These are phyloP conservation scores for Talaromyces sp. DNA, from an alignment of 2,329 filamentous ascomycete species.

Conservation along the genomic window DNA sequence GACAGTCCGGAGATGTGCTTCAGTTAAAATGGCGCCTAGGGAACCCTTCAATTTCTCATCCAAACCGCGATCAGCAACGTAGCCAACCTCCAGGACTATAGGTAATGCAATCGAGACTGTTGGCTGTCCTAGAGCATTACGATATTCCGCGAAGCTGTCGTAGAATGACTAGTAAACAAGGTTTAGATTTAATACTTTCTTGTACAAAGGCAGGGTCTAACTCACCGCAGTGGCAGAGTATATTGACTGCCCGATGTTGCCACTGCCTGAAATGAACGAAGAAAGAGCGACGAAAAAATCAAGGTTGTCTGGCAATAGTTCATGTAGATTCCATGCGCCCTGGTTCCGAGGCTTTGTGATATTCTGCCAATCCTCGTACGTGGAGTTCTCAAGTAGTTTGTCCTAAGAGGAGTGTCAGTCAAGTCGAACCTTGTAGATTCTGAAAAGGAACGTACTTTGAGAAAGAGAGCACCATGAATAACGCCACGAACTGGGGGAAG, in stretches of 20 bases:
- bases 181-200: too few relatives aligned
- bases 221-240: background rate
- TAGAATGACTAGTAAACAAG: conserved; percentile 29
- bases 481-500: conserved; percentile 43
- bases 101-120: background rate
- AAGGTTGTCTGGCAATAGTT: conserved; percentile 21
- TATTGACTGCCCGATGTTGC: background rate
- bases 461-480: conserved; percentile 49
- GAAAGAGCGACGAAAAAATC: conserved; percentile 3
- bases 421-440: conserved; percentile 15
- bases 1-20: background rate
- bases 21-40: background rate
- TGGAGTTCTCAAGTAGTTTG: conserved; percentile 33
- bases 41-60: background rate
- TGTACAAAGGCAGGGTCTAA: too few relatives aligned
- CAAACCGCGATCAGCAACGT: background rate
- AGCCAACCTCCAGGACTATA: background rate
- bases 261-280: background rate
- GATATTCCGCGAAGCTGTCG: conserved; percentile 35
- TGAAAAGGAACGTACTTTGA: conserved; percentile 22
- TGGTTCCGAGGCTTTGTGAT: conserved; percentile 14
- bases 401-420: conserved; percentile 20
- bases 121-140: conserved; percentile 23
- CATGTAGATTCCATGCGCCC: conserved; percentile 31
- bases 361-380: conserved; percentile 27